Base-by-base conservation (phyloP, 1,284 basidiomycete genomes). In the Cryptococcus sp. region DNA sequence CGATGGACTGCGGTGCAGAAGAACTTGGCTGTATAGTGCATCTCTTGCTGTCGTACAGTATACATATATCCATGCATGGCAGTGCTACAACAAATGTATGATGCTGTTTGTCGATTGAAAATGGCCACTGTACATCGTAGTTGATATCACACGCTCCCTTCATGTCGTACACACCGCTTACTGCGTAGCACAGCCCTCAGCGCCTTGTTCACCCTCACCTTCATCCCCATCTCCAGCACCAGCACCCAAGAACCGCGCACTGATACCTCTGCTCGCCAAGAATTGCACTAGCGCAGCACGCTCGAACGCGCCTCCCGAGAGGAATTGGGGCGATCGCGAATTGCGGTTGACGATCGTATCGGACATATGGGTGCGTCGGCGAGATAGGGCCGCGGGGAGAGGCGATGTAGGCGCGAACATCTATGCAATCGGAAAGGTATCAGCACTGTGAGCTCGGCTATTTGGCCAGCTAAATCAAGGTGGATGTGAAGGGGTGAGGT, bases 301-400 rank as follows among this genome's bases (percentile, higher is more conserved):
- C 7, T 65, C 66, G 20, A 69, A 62, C 7, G 62, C 42, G 5
- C 57, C 56, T 22, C 60, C 58, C 38, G 57, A 47, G 20, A 58
- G 45, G 50, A 60, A 65, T n/a, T 42, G 23, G 15, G 57, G 54
- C 35, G 57, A 38, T 7, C 63, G 50, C 17, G 62, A 69, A 52
- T 74, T 74, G 5, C 61, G 52, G 7, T 65, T 56, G 17, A 72
- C 65, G 46, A 74, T 72, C 5, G 47, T 54, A 17, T 68, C 59
- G 17, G 57, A 53, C 11, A 67, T 53, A 46, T 68, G 65, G 7
- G 60, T 57, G 0, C 65, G 56, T 25, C 55, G 50, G 62, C 67
- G 71, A 1, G 68, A 69, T 11, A 59, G 64, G 16, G 47, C 27
- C 16, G 54, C 61, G 2, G 47, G n/a, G 13, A 45, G 54, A n/a